Conservation (phyloP, 2,329 filamentous ascomycete species). For the Xylaria sp. region DNA sequence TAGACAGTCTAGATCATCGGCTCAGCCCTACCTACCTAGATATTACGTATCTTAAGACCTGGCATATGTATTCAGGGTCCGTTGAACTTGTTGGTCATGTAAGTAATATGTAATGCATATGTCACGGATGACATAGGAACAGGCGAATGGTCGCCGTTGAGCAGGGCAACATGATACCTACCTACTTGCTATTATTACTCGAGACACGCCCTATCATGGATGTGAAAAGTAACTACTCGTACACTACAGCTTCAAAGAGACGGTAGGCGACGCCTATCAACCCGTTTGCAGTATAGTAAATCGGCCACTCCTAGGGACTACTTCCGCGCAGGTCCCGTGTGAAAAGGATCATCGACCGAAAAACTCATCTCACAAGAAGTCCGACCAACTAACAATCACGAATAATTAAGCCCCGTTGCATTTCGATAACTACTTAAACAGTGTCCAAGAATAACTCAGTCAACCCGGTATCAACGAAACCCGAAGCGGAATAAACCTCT, state of each 20-base stretch:
- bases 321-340: neutral
- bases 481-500: neutral
- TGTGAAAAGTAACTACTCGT: neutral
- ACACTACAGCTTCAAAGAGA: neutral
- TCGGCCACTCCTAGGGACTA: neutral
- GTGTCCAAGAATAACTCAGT: neutral
- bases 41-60: neutral
- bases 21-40: neutral
- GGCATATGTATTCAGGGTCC: neutral
- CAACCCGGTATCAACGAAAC: neutral
- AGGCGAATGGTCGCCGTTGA: too few relatives aligned
- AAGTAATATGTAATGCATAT: neutral
- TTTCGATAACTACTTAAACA: neutral
- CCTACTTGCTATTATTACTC: neutral
- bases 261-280: neutral
- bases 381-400: too few relatives aligned
- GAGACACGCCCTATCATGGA: neutral
- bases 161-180: neutral
- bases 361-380: too few relatives aligned
- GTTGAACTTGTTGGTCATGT: neutral
- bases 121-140: too few relatives aligned
- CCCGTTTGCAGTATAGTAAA: neutral
- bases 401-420: neutral
- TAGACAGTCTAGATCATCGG: neutral
- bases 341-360: neutral